Evolutionary conservation across 179 eudicot species (phyloP).

Genomic region (Silene coronaria): DNA sequence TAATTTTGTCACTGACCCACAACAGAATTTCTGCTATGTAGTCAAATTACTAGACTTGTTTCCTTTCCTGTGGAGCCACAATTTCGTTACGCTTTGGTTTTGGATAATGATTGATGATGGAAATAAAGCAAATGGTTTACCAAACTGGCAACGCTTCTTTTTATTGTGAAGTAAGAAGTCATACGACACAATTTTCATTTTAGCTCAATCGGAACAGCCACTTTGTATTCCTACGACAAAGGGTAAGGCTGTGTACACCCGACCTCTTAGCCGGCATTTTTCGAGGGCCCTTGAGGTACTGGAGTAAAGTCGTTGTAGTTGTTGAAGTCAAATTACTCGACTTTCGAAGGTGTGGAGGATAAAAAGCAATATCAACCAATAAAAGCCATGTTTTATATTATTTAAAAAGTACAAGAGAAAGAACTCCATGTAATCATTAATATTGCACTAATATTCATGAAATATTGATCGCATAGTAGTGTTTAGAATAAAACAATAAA

Average conservation of each 20-base stretch:
- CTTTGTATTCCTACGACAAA: not conserved
- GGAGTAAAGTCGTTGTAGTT: too few relatives aligned
- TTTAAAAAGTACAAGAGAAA: slow-evolving; percentile 2
- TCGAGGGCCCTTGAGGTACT: too few relatives aligned
- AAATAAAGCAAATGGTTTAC: not conserved
- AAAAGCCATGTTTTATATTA: not conserved
- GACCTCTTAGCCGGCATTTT: too few relatives aligned
- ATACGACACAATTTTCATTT: not conserved
- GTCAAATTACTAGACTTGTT: not conserved
- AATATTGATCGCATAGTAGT: not conserved
- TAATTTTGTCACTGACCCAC: not conserved
- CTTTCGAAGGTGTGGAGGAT: not conserved
- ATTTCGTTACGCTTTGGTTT: not conserved
- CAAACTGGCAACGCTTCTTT: not conserved
- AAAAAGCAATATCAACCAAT: not conserved
- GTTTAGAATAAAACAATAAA: not conserved
- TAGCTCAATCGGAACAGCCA: not conserved
- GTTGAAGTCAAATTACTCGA: too few relatives aligned
- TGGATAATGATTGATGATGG: not conserved
- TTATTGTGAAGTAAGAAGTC: not conserved
- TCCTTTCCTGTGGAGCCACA: not conserved
- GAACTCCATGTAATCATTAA: not conserved
- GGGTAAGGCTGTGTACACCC: too few relatives aligned
- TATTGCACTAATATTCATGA: not conserved
- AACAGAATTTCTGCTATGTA: not conserved